Evolutionary conservation across 495 filamentous ascomycete species (phyloP), one percentile per base, ranked within the genome.

Genomic region (Corynascus novoguineensis): DNA sequence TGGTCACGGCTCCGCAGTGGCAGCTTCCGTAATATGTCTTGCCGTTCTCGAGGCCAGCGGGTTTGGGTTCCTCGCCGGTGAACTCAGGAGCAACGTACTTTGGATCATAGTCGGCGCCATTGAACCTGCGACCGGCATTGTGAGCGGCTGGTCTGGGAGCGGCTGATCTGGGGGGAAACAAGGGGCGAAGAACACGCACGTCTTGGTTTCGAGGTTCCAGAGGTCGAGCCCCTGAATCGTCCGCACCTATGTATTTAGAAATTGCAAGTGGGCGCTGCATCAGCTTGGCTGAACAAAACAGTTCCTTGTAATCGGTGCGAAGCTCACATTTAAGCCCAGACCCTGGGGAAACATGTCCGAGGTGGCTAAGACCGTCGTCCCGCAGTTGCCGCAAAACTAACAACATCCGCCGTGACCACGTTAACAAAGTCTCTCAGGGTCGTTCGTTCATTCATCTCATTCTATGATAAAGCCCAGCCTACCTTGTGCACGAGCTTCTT

Each of bases 1-100:
- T 17, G 12, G 59, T 75, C 6, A 79, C 67, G 41, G 67, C 75
- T 22, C 79, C 78, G 60, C 79, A 82, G 59, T 81, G 79, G 64
- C 79, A 82, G 61, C 72, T 73, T 7, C 78, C 78, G 28, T 68
- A 71, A 55, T 79, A 79, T 3, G 72, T 31, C 54, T 71, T 72
- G 10, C 59, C 71, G 25, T 66, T 64, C 10, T 75, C 71, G 48
- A 72, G 58, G 10, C 56, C 65, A 7, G 63, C 63, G 2, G 64
- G 60, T 22, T 27, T 53, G 19, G 78, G 78, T 28, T 74, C 65
- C 4, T 68, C 53, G 7, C 77, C 78, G 14, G 62, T 68, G 62
- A 68, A 78, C 1, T 50, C 47, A 4, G 72, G 59, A 4, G 67
- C 38, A 1, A 66, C 52, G 62, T 78, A 76, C 8, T 56, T 38